A percentile compares a stretch with the other conserved stretches of the same genome.
Evolutionary conservation across 495 filamentous ascomycete genomes (phyloP).

Genomic region (Hypoxylon trugodes): DNA sequence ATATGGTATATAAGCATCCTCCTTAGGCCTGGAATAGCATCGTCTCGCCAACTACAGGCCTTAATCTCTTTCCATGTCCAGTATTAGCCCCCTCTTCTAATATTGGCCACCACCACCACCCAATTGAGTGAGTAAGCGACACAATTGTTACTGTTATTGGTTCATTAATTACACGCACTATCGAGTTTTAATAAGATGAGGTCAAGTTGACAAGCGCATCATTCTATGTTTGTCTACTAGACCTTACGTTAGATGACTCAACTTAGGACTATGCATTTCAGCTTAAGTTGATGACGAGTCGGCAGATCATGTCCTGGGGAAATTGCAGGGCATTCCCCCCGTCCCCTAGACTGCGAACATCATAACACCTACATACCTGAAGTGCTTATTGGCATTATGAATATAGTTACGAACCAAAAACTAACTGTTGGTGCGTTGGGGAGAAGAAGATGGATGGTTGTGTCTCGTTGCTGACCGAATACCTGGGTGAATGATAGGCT

Average conservation of each 20-base stretch:
- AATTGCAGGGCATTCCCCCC: background rate
- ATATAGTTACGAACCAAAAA: background rate
- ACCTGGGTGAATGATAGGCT: slow-evolving; percentile 14
- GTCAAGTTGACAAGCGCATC: slow-evolving; percentile 3
- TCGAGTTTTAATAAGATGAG: slow-evolving; percentile 13
- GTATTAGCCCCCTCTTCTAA: slow-evolving; percentile 20
- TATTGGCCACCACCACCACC: slow-evolving; percentile 16
- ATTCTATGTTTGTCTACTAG: background rate
- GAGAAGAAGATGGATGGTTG: slow-evolving; percentile 17
- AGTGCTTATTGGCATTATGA: no score
- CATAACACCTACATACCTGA: no score
- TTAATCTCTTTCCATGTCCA: slow-evolving; percentile 23
- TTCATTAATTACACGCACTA: slow-evolving; percentile 13
- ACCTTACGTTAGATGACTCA: slow-evolving; percentile 3
- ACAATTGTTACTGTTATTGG: slow-evolving; percentile 11
- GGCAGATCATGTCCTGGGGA: background rate
- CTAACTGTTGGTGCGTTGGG: slow-evolving; percentile 37
- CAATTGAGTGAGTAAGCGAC: slow-evolving; percentile 25
- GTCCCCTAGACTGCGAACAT: background rate
- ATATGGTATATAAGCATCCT: slow-evolving; percentile 11
- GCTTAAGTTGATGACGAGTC: slow-evolving; percentile 7
- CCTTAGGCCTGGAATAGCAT: slow-evolving; percentile 20
- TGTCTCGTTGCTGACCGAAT: slow-evolving; percentile 27
- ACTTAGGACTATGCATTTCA: slow-evolving; percentile 4
- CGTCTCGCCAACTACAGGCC: slow-evolving; percentile 10